Percentiles rank a stretch among this genome's conserved stretches.
Evolutionary conservation across 2,329 filamentous ascomycete genomes (phyloP).

Genomic region (Colletotrichum sp.): DNA sequence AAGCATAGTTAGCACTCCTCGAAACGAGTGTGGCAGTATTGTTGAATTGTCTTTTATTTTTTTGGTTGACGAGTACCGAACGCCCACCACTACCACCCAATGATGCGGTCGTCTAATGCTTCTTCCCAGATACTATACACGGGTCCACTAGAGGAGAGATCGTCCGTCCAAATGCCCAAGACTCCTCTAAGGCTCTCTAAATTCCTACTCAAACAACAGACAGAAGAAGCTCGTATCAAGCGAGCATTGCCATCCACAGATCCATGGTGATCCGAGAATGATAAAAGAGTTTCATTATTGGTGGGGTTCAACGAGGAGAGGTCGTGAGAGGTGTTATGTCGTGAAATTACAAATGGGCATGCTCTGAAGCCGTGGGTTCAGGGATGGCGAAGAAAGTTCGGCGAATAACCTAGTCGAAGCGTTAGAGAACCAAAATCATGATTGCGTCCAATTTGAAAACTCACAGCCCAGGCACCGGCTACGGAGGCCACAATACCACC

Average conservation of each 20-base stretch:
- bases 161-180: slow-evolving; percentile 48
- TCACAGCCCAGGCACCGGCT: slow-evolving; percentile 89
- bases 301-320: slow-evolving; percentile 3
- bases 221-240: slow-evolving; percentile 20
- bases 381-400: slow-evolving; percentile 47
- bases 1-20: not conserved
- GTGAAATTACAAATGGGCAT: slow-evolving; percentile 22
- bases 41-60: not conserved
- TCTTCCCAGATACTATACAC: slow-evolving; percentile 56
- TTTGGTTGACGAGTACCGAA: slow-evolving; percentile 14
- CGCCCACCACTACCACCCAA: slow-evolving; percentile 13
- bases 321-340: slow-evolving; percentile 7
- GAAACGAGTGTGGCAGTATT: not conserved
- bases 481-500: slow-evolving; percentile 86
- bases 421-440: not conserved
- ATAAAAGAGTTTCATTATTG: slow-evolving; percentile 15
- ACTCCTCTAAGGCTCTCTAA: slow-evolving; percentile 20
- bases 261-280: not conserved
- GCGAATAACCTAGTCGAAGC: slow-evolving; percentile 36
- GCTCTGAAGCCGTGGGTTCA: slow-evolving; percentile 27
- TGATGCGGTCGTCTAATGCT: slow-evolving; percentile 47
- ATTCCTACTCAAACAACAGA: slow-evolving; percentile 26
- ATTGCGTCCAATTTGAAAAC: slow-evolving; percentile 38
- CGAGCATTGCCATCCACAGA: slow-evolving; percentile 15
- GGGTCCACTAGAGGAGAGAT: slow-evolving; percentile 58